Conservation (phyloP, 257 asterid species). For the Buddleja alternifolia region DNA sequence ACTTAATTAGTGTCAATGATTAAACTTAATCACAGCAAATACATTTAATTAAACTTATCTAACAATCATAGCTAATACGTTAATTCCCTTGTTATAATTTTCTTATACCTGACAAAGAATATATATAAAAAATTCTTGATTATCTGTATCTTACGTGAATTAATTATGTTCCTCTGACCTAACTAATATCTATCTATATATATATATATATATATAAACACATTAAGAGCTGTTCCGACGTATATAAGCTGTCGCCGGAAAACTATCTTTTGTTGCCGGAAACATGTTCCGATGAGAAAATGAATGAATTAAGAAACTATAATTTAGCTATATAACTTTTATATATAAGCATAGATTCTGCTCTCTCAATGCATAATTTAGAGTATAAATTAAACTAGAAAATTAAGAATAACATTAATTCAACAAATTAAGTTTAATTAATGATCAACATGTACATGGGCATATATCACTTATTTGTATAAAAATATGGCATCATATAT, state of each 20-base stretch:
- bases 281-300: not conserved
- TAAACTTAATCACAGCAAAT: not conserved
- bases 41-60: not conserved
- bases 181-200: no score
- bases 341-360: no score
- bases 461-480: no score
- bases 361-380: no score
- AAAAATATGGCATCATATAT: not conserved
- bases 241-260: slow-evolving; percentile 27
- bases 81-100: slow-evolving; percentile 2
- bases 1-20: not conserved
- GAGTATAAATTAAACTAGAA: no score
- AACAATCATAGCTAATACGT: not conserved
- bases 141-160: not conserved
- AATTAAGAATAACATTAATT: no score
- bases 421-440: no score
- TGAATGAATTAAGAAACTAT: not conserved
- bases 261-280: slow-evolving; percentile 29
- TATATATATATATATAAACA: no score
- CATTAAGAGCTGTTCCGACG: slow-evolving; percentile 12
- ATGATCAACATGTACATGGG: no score
- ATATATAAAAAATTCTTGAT: not conserved
- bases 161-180: not conserved
- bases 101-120: slow-evolving; percentile 5
- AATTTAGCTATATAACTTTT: no score